Base-by-base conservation (phyloP, 495 filamentous ascomycete genomes). In the Lasiosphaeria miniovina region DNA sequence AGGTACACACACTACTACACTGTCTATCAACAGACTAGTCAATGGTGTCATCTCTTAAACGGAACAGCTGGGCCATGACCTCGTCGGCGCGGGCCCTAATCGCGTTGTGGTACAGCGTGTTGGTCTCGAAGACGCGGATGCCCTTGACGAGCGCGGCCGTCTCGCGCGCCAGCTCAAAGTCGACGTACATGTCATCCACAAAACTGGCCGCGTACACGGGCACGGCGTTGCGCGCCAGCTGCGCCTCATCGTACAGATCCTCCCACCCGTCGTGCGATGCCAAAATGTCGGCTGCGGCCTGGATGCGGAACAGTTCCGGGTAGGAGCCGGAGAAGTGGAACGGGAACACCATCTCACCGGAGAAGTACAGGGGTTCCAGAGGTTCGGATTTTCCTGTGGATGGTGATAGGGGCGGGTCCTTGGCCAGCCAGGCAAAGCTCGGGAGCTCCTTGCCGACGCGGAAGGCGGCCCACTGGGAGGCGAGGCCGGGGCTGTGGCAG, bases 171-270 rank as follows among this genome's bases (percentile, higher is more conserved):
- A 91, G 71, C 32, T 86, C 86, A 61, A 82, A 89, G 62, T 93
- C 86, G 36, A 98, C 93, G 65, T 96, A 97, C 92, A 98, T 96
- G 71, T 98, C 93, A 57, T 97, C 90, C 1, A 90, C 67, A 59
- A 86, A 98, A n/a, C 81, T 86, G 0, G 89, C 90, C 6, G 90
- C 87, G 63, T 95, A 97, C 0, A 97, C 89, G 0, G 94, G 93
- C 0, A 97, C 91, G 60, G 88, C 77, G 65, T 97, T 97, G 61
- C 82, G 78, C 6, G 79, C 80, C 17, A 96, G 79, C 66, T 90
- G 85, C 8, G 77, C 79, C 59, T 85, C 79, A 66, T 94, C 84
- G 67, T 96, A 97, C 3, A 98, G 80, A 2, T 86, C 59, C 10
- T 62, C 81, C 93, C 94, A 97, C 52, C 84, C 81, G 8, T 74